phyloP scores from a whole-genome alignment of 2,329 filamentous ascomycete genomes.

The Ophiosphaerella narmari region DNA sequence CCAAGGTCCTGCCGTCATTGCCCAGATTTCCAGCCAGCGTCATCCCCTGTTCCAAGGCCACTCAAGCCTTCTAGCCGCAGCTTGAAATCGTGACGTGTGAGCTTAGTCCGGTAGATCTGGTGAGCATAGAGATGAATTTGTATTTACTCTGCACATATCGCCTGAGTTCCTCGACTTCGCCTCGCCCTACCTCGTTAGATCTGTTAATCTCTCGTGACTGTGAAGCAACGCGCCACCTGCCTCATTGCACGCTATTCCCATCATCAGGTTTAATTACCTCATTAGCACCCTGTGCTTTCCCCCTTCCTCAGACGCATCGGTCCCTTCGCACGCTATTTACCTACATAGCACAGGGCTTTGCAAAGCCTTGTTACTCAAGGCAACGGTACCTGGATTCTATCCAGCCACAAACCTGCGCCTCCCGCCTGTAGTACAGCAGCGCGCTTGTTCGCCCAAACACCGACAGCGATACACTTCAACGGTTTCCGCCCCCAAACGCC shows the following conservation, averaged over 20 bases:
- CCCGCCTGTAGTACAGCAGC: conserved; percentile 6
- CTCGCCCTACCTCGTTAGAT: no score
- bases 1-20: conserved; percentile 10
- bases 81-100: conserved; percentile 30
- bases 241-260: not conserved
- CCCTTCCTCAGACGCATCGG: conserved; percentile 12
- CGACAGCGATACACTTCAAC: conserved; percentile 6
- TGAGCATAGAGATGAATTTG: conserved; percentile 10
- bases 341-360: no score
- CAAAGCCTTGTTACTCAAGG: not conserved
- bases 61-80: conserved; percentile 20
- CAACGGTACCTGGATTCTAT: conserved; percentile 2
- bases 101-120: conserved; percentile 10
- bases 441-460: conserved; percentile 17
- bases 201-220: conserved; percentile 6
- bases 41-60: conserved; percentile 1
- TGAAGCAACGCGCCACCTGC: not conserved
- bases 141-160: conserved; percentile 5
- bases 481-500: conserved; percentile 13
- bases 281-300: conserved; percentile 3
- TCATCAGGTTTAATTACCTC: conserved; percentile 16
- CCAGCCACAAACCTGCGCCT: conserved; percentile 6
- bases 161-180: not conserved
- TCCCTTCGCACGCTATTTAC: conserved; percentile 1
- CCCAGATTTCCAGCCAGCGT: conserved; percentile 7